Base-by-base conservation (phyloP, 345 rosid genomes). In the Kandelia obovata region DNA sequence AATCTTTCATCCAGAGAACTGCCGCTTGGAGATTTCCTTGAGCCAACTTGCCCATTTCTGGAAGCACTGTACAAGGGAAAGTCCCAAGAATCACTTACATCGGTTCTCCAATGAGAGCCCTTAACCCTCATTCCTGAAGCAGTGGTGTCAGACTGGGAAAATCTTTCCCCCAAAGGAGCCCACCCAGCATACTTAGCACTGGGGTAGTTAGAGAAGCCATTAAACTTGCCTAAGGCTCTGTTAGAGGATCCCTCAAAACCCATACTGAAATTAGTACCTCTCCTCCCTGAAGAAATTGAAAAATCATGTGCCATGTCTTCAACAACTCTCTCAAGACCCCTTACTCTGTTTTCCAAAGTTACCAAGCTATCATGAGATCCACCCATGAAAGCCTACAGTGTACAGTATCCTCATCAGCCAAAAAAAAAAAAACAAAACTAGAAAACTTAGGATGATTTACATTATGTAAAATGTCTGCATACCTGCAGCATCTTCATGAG, bases 401-500 rank as follows among this genome's bases (percentile, higher is more conserved):
- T 25, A 67, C 62, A 76, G 66, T 13, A 27, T 61, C 60, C 63
- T 43, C 27, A 70, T 72, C 43, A 88, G 69, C 64, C 55, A 65
- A 63, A 28, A 65, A 63, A 28, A 65, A 63, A 56, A 21, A 28
- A 64, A 2, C 0, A 25, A 15, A 15, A 56, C 11, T 67, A 66
- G n/a, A 53, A 34, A 53, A 68, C 68, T 21, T 21, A n/a, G 28
- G 67, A 74, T 27, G 69, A 70, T 53, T 73, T 73, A 26, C 63
- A 37, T 53, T 6, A n/a, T 55, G 46, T 52, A 23, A 67, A 66
- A 77, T 21, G 17, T 70, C n/a, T 25, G 58, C 74, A 79, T 82
- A 87, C 97, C 96, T 96, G 98, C 78, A 96, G 84, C 97, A 92
- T 89, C 78, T 87, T 86, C 94, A 90, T 89, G 53, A 96, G 95